Conservation (phyloP, 2,329 filamentous ascomycete species). For the Penicillium glabrum region DNA sequence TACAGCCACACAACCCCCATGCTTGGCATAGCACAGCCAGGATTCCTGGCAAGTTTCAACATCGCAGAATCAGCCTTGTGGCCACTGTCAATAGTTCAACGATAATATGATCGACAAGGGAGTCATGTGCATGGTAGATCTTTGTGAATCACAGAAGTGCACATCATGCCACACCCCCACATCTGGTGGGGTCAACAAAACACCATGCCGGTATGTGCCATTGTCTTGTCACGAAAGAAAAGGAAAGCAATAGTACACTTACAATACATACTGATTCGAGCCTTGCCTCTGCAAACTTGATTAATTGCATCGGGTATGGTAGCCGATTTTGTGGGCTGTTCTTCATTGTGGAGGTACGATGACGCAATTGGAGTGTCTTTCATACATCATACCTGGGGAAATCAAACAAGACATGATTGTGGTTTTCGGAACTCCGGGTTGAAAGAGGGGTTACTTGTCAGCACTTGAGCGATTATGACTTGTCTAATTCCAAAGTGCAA, state of each 20-base stretch:
- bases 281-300: background rate
- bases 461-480: too few species aligned
- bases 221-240: background rate
- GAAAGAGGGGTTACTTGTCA: too few species aligned
- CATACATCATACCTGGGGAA: background rate
- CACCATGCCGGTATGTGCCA: background rate
- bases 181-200: background rate
- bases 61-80: background rate
- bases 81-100: background rate
- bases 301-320: background rate
- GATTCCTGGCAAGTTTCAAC: background rate
- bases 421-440: background rate
- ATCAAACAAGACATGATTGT: background rate
- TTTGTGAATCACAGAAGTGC: background rate
- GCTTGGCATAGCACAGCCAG: background rate
- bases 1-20: background rate
- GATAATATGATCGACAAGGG: background rate
- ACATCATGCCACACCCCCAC: background rate
- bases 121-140: background rate
- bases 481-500: background rate
- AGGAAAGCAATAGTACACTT: background rate
- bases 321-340: background rate
- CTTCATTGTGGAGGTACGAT: background rate
- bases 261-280: background rate
- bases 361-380: background rate